Percentiles rank a stretch among this genome's conserved stretches.
These are phyloP conservation scores for Phaeophleospora eucalypticola DNA, from an alignment of 2,329 filamentous ascomycete species.

Conservation along the genomic window DNA sequence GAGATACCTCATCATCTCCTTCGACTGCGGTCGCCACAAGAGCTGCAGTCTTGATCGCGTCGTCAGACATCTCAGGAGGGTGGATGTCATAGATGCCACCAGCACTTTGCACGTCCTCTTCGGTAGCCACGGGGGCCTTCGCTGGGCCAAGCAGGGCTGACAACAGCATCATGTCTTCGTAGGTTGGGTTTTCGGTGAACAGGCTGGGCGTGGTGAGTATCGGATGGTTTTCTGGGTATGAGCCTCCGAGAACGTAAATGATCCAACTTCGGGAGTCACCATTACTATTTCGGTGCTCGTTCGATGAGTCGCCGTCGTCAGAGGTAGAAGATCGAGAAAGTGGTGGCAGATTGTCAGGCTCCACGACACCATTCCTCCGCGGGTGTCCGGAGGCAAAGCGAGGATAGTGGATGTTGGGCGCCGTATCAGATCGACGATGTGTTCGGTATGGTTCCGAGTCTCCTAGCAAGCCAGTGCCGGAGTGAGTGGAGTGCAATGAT, in stretches of 20 bases:
- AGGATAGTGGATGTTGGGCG: conserved; percentile 41
- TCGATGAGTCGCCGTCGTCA: conserved; percentile 29
- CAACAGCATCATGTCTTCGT: conserved; percentile 68
- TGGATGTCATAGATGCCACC: conserved; percentile 57
- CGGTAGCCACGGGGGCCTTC: conserved; percentile 63
- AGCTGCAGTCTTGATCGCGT: conserved; percentile 24
- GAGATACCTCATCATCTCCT: conserved; percentile 27
- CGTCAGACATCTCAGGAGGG: conserved; percentile 9
- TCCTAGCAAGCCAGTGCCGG: conserved; percentile 29
- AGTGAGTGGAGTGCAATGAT: conserved; percentile 31
- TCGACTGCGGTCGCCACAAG: conserved; percentile 34
- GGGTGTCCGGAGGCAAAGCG: conserved; percentile 60
- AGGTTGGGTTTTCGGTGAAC: conserved; percentile 67
- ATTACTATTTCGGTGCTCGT: conserved; percentile 22
- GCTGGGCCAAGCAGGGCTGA: conserved; percentile 63
- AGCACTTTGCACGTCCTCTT: conserved; percentile 60
- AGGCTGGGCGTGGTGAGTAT: conserved; percentile 66
- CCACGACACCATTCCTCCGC: conserved; percentile 60
- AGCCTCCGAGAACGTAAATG: conserved; percentile 67
- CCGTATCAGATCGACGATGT: conserved; percentile 32
- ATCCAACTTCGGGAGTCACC: conserved; percentile 62
- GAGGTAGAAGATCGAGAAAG: conserved; percentile 29
- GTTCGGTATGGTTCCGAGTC: conserved; percentile 24
- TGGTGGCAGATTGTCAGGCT: conserved; percentile 53
- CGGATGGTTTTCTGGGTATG: conserved; percentile 66